Evolutionary conservation across 1,284 basidiomycete species (phyloP).

Genomic region (Trametes hirsuta): DNA sequence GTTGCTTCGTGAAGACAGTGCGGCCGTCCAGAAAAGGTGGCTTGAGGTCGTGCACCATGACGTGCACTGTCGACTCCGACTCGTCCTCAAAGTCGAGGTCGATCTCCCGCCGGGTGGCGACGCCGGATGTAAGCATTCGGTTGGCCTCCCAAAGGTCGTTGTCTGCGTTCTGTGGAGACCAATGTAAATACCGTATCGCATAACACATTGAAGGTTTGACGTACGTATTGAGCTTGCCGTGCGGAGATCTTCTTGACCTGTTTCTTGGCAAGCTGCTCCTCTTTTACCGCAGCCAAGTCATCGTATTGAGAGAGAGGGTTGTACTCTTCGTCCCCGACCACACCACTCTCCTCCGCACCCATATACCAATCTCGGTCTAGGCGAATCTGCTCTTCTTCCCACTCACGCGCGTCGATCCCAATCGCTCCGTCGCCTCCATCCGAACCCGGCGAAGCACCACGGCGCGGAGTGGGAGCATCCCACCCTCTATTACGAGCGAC

Average conservation of each 20-base stretch:
- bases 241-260: conserved; percentile 88
- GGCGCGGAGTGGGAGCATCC: conserved; percentile 87
- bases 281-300: conserved; percentile 71
- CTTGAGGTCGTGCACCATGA: conserved; percentile 96
- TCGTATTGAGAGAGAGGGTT: conserved; percentile 94
- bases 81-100: conserved; percentile 95
- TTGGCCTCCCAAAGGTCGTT: conserved; percentile 99
- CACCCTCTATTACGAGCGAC: conserved; percentile 65
- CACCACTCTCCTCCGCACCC: conserved; percentile 83
- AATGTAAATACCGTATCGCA: conserved; percentile 13
- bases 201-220: conserved; percentile 34
- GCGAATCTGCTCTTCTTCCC: conserved; percentile 92
- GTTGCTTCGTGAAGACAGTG: conserved; percentile 94
- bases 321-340: conserved; percentile 88
- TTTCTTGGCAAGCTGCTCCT: conserved; percentile 81
- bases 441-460: conserved; percentile 57
- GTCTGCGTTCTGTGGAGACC: conserved; percentile 79
- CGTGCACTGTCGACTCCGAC: conserved; percentile 93
- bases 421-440: conserved; percentile 61
- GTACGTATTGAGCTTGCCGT: conserved; percentile 90
- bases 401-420: conserved; percentile 76
- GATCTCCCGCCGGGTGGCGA: conserved; percentile 83
- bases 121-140: conserved; percentile 94
- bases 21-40: conserved; percentile 98
- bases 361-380: conserved; percentile 96